phyloP scores from a whole-genome alignment of 129 eudicot species.

The Ambrosia trifida region DNA sequence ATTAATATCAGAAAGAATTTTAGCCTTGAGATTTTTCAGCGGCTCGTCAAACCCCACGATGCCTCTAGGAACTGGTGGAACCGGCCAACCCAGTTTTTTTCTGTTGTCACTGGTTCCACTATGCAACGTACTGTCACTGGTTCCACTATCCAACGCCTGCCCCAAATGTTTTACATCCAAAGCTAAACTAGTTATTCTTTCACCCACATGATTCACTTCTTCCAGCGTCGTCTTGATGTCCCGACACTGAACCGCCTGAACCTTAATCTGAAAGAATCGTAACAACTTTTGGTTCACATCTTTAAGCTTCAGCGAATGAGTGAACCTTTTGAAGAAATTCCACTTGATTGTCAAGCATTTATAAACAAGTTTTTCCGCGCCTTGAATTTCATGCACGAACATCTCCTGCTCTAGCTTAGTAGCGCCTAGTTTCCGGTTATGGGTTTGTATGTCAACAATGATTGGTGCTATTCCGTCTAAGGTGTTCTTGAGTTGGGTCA shows the following conservation, averaged over 20 bases:
- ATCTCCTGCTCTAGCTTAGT: background rate
- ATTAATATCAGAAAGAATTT: constrained; percentile 9
- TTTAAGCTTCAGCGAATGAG: constrained; percentile 22
- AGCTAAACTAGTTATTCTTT: background rate
- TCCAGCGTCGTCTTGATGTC: constrained; percentile 24
- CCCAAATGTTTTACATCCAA: background rate
- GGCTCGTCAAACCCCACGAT: constrained; percentile 27
- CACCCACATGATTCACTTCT: background rate
- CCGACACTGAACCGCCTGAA: constrained; percentile 26
- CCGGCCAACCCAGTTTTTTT: constrained; percentile 21
- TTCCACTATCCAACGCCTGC: background rate
- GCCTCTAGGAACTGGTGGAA: constrained; percentile 17
- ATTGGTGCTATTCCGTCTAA: constrained; percentile 12
- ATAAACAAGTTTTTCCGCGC: constrained; percentile 14
- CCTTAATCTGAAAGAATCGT: constrained; percentile 33
- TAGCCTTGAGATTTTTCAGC: constrained; percentile 14
- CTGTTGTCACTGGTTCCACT: background rate
- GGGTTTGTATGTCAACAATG: background rate
- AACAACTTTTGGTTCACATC: constrained; percentile 6
- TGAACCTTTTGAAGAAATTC: constrained; percentile 19
- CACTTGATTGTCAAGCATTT: constrained; percentile 27
- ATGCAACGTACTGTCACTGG: no score
- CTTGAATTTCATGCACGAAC: constrained; percentile 17
- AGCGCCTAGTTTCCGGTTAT: constrained; percentile 14
- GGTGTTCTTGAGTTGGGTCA: constrained; percentile 1